A percentile compares a stretch with the other conserved stretches of the same genome.
Conservation (phyloP, 495 filamentous ascomycete species). For the Talaromyces wortmannii region DNA sequence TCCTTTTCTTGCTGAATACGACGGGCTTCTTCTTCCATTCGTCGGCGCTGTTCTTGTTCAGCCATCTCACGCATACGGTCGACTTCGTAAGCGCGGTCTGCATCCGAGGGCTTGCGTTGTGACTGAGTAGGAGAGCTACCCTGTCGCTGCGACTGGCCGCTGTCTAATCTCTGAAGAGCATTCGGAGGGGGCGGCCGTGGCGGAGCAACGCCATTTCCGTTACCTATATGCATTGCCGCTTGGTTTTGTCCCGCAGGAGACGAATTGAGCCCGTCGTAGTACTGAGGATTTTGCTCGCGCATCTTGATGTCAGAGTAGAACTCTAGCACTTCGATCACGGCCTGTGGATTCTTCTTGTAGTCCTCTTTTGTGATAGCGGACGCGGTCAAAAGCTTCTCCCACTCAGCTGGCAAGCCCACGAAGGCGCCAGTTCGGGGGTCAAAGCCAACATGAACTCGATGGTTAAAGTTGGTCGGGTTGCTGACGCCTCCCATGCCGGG, state of each 20-base stretch:
- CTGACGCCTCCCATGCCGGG: constrained; percentile 97
- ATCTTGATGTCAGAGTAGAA: constrained; percentile 96
- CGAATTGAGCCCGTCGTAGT: constrained; percentile 64
- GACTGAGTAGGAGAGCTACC: constrained; percentile 30
- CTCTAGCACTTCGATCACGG: constrained; percentile 92
- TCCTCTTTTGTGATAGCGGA: constrained; percentile 98
- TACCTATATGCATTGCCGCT: constrained; percentile 58
- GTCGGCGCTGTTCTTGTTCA: constrained; percentile 37
- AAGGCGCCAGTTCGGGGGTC: constrained; percentile 91
- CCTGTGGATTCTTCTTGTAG: constrained; percentile 96
- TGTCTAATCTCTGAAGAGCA: constrained; percentile 37
- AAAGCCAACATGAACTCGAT: constrained; percentile 95
- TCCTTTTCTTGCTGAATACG: constrained; percentile 48
- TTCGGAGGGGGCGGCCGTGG: constrained; percentile 61
- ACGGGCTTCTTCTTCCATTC: constrained; percentile 45
- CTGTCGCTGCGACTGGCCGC: constrained; percentile 23
- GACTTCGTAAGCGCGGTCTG: constrained; percentile 30
- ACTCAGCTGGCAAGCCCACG: constrained; percentile 86
- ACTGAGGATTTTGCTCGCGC: constrained; percentile 71
- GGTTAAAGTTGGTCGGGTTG: constrained; percentile 95
- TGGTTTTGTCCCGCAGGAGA: constrained; percentile 51
- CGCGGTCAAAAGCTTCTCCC: constrained; percentile 89
- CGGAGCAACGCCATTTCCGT: constrained; percentile 66
- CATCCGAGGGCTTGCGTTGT: constrained; percentile 20
- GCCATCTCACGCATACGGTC: constrained; percentile 45